Base-by-base conservation (phyloP, 108 stramenopile genomes). In the Cylindrotheca closterium region DNA sequence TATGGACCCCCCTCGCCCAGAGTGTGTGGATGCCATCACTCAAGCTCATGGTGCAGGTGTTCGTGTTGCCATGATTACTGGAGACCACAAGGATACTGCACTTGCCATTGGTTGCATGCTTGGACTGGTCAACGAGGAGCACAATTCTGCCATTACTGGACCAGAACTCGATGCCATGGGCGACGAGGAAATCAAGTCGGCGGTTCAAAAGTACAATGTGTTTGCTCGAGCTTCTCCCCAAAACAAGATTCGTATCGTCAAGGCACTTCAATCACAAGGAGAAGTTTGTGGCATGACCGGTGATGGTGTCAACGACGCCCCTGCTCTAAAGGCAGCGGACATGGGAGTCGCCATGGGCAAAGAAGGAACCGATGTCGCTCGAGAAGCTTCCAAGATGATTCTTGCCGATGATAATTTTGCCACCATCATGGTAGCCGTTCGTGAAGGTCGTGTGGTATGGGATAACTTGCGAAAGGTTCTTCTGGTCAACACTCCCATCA, bases 271-370 rank as follows among this genome's bases (percentile, higher is more conserved):
- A 79, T 73, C 81, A 10, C 63, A 87, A 59, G 92, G 86, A 10
- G 77, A 96, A 58, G 79, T 97, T 32, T 81, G 91, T 30, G 84
- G 85, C 61, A 94, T 99, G 92, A 99, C 97, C 45, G 98, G 97
- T 53, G 98, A 99, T 77, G 98, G 97, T 58, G 98, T 98, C 51
- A 99, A 99, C 63, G 98, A 99, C 63, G 91, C 96, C 27, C 98
- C 98, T 27, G 96, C 98, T 10, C 76, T 99, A 25, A 98, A 97
- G 86, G 82, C 87, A 55, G 98, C 97, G 26, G 94, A 97, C 71
- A 93, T 99, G 80, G 98, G 98, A 68, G 94, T 99, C 56, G 98
- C 98, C 59, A 99, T 99, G 98, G 98, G 97, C 47, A 96, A 93
- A 70, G 91, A 87, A 82, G 98, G 98, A 65, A 93, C 95, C 49